These are phyloP conservation scores for Populus tremula DNA, from an alignment of 345 rosid genomes.

Conservation along the genomic window DNA sequence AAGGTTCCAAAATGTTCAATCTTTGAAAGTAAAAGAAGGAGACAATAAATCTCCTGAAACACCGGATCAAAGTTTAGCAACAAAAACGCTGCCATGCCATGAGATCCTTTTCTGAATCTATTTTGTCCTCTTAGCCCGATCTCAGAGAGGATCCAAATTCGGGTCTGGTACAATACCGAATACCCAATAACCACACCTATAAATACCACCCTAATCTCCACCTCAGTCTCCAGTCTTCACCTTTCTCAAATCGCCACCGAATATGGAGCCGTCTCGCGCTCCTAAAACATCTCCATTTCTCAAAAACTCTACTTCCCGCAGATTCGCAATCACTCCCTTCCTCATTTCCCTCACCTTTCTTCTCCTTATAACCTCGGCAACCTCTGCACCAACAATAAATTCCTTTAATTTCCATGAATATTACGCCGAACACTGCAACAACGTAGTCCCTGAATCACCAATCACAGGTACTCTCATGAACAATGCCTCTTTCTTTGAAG, in stretches of 20 bases:
- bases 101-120: no score
- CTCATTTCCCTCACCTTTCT: slow-evolving; percentile 17
- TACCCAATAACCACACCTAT: neutral
- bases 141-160: neutral
- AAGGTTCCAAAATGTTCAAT: no score
- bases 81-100: no score
- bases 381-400: slow-evolving; percentile 3
- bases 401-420: slow-evolving; percentile 9
- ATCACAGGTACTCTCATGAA: slow-evolving; percentile 16
- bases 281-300: neutral
- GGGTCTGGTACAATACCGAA: neutral
- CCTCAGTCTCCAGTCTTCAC: neutral
- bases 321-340: neutral
- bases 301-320: slow-evolving; percentile 19
- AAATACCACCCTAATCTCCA: neutral
- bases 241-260: neutral
- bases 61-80: no score
- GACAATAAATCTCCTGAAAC: no score
- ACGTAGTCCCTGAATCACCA: slow-evolving; percentile 44
- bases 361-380: slow-evolving; percentile 13
- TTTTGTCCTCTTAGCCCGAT: no score
- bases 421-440: slow-evolving; percentile 54
- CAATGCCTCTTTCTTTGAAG: slow-evolving; percentile 13
- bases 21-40: no score
- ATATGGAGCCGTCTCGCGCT: no score